Conservation (phyloP, 306 rosid species). For the Elaeagnus macrophylla region DNA sequence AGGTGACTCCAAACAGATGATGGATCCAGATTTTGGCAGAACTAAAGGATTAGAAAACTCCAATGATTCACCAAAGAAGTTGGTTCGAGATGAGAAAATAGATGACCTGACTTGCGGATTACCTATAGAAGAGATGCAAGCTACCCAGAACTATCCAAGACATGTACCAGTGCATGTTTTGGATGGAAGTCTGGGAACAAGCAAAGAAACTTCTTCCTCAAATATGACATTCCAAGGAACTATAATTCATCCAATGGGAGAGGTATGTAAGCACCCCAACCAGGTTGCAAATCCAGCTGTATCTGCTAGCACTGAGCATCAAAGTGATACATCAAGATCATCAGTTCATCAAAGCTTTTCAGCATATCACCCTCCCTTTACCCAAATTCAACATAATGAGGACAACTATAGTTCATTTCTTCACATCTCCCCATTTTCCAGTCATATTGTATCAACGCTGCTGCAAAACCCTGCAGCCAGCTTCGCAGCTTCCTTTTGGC, state of each 20-base stretch:
- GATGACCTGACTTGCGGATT: slow-evolving; percentile 41
- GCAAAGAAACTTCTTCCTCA: slow-evolving; percentile 39
- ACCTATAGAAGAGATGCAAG: slow-evolving; percentile 57
- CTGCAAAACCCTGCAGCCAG: slow-evolving; percentile 88
- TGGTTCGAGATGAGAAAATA: slow-evolving; percentile 41
- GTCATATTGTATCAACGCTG: slow-evolving; percentile 60
- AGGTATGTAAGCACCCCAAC: slow-evolving; percentile 37
- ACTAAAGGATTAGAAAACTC: slow-evolving; percentile 37
- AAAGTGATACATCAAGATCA: slow-evolving; percentile 43
- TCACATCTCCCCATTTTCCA: slow-evolving; percentile 61
- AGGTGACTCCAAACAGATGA: slow-evolving; percentile 28
- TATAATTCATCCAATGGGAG: slow-evolving; percentile 47
- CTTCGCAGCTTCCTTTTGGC: slow-evolving; percentile 78
- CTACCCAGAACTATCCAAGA: slow-evolving; percentile 69
- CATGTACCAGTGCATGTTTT: slow-evolving; percentile 83
- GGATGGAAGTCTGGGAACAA: slow-evolving; percentile 57
- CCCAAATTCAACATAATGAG: slow-evolving; percentile 34
- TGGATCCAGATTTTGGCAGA: slow-evolving; percentile 33
- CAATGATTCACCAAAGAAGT: slow-evolving; percentile 34
- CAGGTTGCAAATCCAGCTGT: slow-evolving; percentile 39
- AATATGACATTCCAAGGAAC: slow-evolving; percentile 44
- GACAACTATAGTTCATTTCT: slow-evolving; percentile 56
- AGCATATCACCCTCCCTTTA: slow-evolving; percentile 46
- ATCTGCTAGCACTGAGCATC: slow-evolving; percentile 49
- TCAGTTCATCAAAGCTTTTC: slow-evolving; percentile 60